Evolutionary conservation across 495 filamentous ascomycete species (phyloP), one percentile per base, ranked within the genome.

Genomic region (Tetracladium marchalianum): DNA sequence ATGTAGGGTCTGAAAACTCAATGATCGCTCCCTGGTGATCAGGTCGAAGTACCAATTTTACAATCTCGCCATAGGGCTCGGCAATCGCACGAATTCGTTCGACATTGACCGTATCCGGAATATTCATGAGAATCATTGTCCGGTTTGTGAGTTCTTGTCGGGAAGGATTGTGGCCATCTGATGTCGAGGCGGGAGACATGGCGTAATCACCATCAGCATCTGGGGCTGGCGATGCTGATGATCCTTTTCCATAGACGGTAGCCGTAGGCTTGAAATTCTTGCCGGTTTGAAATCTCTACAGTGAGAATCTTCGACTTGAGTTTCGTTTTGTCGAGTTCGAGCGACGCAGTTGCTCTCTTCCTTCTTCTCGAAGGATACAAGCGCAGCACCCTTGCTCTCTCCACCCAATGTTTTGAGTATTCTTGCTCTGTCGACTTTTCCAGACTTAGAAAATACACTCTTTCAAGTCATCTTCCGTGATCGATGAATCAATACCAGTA

Each of bases 21-120:
- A 95, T 71, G 41, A 90, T 81, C 9, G 89, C 92, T n/a, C 92
- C 90, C 52, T 81, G 76, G 47, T 92, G 84, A 41, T 86, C 76
- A 1, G 87, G 87, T 34, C 82, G 78, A 2, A 90, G 70, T 4
- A 76, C 67, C 5, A 76, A 58, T 51, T 88, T 89, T 56, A 82
- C 75, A 1, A 75, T 71, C 1, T 71, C 49, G 31, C 82, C 81
- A 32, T 82, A 75, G 10, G 75, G 72, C 47, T 85, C 81, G 8
- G 81, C 75, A 11, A 73, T 56, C 35, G 77, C 72, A n/a, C 74
- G 71, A 22, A 87, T 71, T 55, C 84, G 83, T 12, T 72, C 69
- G 46, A 84, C 80, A 56, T 84, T 87, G 53, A 86, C 70, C 11
- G 81, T 83, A 48, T 83, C 84, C 16, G 84, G 80, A 18, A 87